Conservation (phyloP, 2,329 filamentous ascomycete species). For the Grosmannia clavigera region DNA sequence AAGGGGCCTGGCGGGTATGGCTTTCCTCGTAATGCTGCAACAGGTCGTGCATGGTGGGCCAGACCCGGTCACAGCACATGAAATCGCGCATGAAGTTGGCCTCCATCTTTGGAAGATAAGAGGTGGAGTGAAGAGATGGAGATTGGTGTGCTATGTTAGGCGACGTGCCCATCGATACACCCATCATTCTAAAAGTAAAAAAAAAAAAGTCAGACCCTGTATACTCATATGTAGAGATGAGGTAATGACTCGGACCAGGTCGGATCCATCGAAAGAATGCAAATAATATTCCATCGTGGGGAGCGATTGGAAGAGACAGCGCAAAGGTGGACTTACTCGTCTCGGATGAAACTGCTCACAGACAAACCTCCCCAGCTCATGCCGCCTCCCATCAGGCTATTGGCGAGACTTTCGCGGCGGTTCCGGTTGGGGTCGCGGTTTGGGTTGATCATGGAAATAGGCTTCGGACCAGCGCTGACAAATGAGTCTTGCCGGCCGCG, state of each 20-base stretch:
- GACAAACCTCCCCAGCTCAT: slow-evolving; percentile 97
- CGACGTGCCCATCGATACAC: slow-evolving; percentile 64
- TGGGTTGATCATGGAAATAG: slow-evolving; percentile 53
- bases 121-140: slow-evolving; percentile 93
- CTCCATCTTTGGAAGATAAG: slow-evolving; percentile 90
- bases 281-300: background rate
- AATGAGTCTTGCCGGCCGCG: slow-evolving; percentile 53
- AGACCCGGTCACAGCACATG: slow-evolving; percentile 79
- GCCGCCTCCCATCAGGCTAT: slow-evolving; percentile 63
- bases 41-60: slow-evolving; percentile 86
- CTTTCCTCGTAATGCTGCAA: slow-evolving; percentile 94
- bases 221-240: background rate
- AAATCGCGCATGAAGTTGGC: slow-evolving; percentile 98
- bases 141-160: slow-evolving; percentile 73
- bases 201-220: slow-evolving; percentile 16
- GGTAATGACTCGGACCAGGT: background rate
- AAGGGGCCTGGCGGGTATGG: slow-evolving; percentile 58
- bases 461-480: slow-evolving; percentile 51
- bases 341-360: slow-evolving; percentile 90
- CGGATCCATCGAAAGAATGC: background rate
- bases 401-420: slow-evolving; percentile 49
- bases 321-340: slow-evolving; percentile 55
- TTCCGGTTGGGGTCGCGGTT: slow-evolving; percentile 48
- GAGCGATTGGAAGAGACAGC: background rate
- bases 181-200: slow-evolving; percentile 59